Evolutionary conservation across 208 protist genomes (phyloP), one percentile per base, ranked within the genome.

Genomic region (Naegleria gruberi): DNA sequence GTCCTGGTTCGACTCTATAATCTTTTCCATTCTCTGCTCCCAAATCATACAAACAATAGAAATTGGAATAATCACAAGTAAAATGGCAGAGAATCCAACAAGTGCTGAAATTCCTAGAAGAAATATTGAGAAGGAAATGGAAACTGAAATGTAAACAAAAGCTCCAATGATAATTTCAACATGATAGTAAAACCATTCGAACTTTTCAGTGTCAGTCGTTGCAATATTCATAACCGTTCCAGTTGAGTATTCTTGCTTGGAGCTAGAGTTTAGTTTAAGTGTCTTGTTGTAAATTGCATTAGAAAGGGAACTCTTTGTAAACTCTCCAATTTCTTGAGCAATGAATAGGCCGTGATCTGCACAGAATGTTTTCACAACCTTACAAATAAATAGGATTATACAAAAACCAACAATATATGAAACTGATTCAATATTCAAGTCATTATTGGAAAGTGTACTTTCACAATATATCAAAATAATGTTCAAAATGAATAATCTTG

Each of bases 91-190:
- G 12, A 98, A 89, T 0, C 94, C 95, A 30, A 92, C 93, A 12
- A 98, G 91, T 30, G 96, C 92, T 34, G 93, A 92, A 93, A 91
- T 92, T 5, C 95, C 96, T 83, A 96, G 90, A 82, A 94, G 89
- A 1, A 82, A 55, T n/a, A n/a, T n/a, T n/a, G n/a, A n/a, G n/a
- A n/a, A n/a, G n/a, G n/a, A n/a, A n/a, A n/a, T n/a, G n/a, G n/a
- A n/a, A n/a, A n/a, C n/a, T n/a, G n/a, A n/a, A n/a, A n/a, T n/a
- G 45, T 94, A 94, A 0, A 96, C 90, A 82, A 96, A 86, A n/a
- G 91, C 55, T 3, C 95, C 47, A 0, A 90, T 51, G 0, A 96
- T 91, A 12, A 94, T 87, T 83, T 94, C 94, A 37, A 97, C 90
- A 81, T 95, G 92, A 55, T 87, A 55, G 23, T 30, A 40, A 15